Evolutionary conservation across 257 asterid genomes (phyloP), one percentile per base, ranked within the genome.

Genomic region (Anisodus acutangulus): DNA sequence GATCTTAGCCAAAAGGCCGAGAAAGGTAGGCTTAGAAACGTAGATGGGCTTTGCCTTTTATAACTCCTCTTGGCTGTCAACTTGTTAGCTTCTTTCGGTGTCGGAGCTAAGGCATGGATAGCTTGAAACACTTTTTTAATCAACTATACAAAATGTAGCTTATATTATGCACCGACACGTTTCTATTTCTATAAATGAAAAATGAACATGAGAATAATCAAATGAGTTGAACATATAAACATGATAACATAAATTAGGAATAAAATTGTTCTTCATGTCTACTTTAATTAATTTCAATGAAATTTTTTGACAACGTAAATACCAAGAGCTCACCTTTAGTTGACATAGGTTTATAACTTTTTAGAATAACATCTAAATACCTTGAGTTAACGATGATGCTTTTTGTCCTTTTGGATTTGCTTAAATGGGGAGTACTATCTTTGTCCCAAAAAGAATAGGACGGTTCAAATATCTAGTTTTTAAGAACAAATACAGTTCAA

Each of bases 1-100:
- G 90, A 90, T 87, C 90, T 90, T 90, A 88, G 91, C 91, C 91
- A 88, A 87, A 87, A 86, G 90, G 88, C 93, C 88, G 89, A 90
- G 91, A 90, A 90, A 90, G 89, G 89, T 88, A 88, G 87, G 89
- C 66, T 6, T 49, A 0, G 1, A 2, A 7, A 7, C 8, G 19
- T 3, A 0, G 1, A 1, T 0, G 19, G 47, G 3, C 15, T n/a
- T 43, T 47, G 39, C 17, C 0, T 43, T 71, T 71, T 71, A 43
- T 43, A 0, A 7, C 57, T 71, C 39, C 37, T 43, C 58, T 71
- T 57, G 45, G 17, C 9, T 71, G 39, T 5, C 8, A 8, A 71
- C 9, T 4, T 43, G n/a, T n/a, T 45, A 9, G 9, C 37, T 45
- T 71, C 17, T 45, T 71, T 45, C 58, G 58, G 49, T 71, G 37